phyloP scores from a whole-genome alignment of 1,139 yeast species.

The Kurtzmaniella quercitrusa region DNA sequence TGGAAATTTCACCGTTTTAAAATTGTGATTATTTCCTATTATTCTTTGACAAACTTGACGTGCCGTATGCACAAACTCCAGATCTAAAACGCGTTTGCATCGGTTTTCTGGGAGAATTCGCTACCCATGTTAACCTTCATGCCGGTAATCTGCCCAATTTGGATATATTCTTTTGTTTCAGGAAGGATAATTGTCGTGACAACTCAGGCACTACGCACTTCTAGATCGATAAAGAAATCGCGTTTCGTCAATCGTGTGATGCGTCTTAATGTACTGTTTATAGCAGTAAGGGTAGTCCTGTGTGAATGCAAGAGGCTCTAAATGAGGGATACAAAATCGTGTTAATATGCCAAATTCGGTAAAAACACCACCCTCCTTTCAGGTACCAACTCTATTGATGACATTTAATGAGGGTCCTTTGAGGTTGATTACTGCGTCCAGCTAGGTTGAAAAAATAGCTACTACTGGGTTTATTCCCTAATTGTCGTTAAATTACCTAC shows the following conservation, averaged over 20 bases:
- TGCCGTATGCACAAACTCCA: constrained; percentile 1
- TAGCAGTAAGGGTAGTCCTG: not conserved
- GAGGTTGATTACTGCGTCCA: not conserved
- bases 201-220: not conserved
- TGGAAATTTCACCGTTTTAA: not conserved
- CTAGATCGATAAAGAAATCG: constrained; percentile 1
- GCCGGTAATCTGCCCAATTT: constrained; percentile 5
- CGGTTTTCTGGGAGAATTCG: not conserved
- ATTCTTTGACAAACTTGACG: not conserved
- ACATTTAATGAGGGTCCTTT: not conserved
- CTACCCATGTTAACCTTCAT: not conserved
- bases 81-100: not conserved
- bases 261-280: not conserved
- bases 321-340: not conserved
- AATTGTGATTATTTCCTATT: not conserved
- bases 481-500: not conserved
- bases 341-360: not conserved
- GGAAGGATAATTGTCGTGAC: not conserved
- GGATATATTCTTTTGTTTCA: not conserved
- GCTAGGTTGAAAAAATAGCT: not conserved
- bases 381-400: not conserved
- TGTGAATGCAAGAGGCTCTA: not conserved
- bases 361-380: not conserved
- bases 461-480: too few relatives aligned
- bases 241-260: not conserved